These are phyloP conservation scores for Fonsecaea pedrosoi DNA, from an alignment of 2,329 filamentous ascomycete genomes.

Conservation along the genomic window DNA sequence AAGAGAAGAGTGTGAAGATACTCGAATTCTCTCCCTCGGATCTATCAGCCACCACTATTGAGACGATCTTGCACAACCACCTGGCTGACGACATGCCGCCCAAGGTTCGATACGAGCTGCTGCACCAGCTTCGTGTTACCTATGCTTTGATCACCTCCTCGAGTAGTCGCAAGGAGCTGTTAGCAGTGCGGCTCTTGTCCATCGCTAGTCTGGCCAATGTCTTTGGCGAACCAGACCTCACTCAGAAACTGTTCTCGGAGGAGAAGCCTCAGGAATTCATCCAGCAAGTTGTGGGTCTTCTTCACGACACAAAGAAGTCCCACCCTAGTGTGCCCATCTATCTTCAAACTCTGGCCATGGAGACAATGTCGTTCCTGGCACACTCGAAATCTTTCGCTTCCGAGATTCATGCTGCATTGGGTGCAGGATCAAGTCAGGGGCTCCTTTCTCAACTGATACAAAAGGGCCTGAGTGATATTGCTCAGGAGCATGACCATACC, in stretches of 20 bases:
- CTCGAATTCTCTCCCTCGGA: slow-evolving; percentile 35
- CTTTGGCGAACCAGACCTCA: slow-evolving; percentile 79
- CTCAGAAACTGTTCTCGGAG: slow-evolving; percentile 82
- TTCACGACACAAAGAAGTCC: slow-evolving; percentile 79
- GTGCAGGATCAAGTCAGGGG: slow-evolving; percentile 94
- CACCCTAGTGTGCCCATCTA: slow-evolving; percentile 72
- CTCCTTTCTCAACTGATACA: slow-evolving; percentile 91
- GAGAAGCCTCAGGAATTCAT: slow-evolving; percentile 88
- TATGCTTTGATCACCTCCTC: slow-evolving; percentile 74
- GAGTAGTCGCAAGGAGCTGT: slow-evolving; percentile 73
- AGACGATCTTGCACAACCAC: slow-evolving; percentile 49
- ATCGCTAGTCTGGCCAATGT: slow-evolving; percentile 92
- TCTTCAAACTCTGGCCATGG: slow-evolving; percentile 81
- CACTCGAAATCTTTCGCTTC: slow-evolving; percentile 76
- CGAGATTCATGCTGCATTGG: slow-evolving; percentile 89
- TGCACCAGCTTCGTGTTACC: slow-evolving; percentile 83
- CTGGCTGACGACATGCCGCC: slow-evolving; percentile 69
- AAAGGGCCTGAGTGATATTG: slow-evolving; percentile 86
- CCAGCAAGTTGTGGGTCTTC: slow-evolving; percentile 89
- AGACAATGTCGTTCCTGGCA: slow-evolving; percentile 82
- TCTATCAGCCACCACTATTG: slow-evolving; percentile 38
- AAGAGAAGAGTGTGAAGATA: slow-evolving; percentile 13
- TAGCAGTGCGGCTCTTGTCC: slow-evolving; percentile 82
- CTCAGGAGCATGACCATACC: slow-evolving; percentile 62
- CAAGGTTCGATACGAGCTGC: slow-evolving; percentile 78